Evolutionary conservation across 192 early-diverging fungal species (phyloP), one percentile per base, ranked within the genome.

Genomic region (Backusella psychrophila): DNA sequence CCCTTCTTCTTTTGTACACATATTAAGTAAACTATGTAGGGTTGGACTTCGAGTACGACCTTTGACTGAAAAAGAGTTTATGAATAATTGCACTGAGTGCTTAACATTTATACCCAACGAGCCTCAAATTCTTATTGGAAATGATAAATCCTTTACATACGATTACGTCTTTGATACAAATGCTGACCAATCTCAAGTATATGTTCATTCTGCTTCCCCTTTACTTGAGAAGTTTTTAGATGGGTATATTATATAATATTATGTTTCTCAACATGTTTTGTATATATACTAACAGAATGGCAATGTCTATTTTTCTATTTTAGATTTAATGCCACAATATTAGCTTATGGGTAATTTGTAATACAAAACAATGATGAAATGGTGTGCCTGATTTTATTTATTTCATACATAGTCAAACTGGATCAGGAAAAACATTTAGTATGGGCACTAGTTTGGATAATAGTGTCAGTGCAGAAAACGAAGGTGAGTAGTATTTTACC

Each of bases 291-390:
- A 33, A 66, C 9, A 33, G 38, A 41, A 23, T 39, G 38, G 11
- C 38, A 66, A n/a, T 17, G 34, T 44, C 21, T 36, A 66, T 66
- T 31, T 63, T 52, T 53, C 23, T 31, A 23, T 66, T 49, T 33
- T 78, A 89, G 96, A n/a, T 96, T 93, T 82, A 99, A 98, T 86
- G 94, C 90, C 38, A 98, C 97, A 1, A 92, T 99, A 59, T 85
- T 99, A 23, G 97, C 97, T 42, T 93, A 94, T 81, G 93, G 94
- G 87, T 89, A 87, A 75, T 78, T 73, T 73, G 23, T 19, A 21
- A 65, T 38, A 21, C 12, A 6, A 71, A 34, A 12, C 33, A 53
- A 53, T 29, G n/a, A 59, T 69, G 46, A 56, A 9, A 35, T n/a
- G 34, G 9, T 23, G 39, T 63, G 34, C 31, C 38, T 39, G 38